Base-by-base conservation (phyloP, 2,329 filamentous ascomycete genomes). In the Penicillium sp. region DNA sequence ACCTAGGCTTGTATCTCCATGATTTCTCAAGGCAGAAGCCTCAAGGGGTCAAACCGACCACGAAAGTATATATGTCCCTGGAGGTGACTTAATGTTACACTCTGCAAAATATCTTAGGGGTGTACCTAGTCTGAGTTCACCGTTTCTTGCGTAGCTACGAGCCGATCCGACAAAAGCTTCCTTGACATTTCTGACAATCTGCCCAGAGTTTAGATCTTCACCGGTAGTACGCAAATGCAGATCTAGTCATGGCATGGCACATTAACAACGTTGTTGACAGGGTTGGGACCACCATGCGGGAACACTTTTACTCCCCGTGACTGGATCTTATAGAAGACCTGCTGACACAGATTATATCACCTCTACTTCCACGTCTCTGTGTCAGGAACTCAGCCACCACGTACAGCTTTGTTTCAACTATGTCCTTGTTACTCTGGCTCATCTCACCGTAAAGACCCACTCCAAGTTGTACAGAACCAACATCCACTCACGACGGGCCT, bases 401-500 rank as follows among this genome's bases (percentile, higher is more conserved):
- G 10, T 9, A 24, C n/a, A 42, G 4, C n/a, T 14, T 24, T 6
- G 22, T 31, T 52, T 33, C 48, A 50, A n/a, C 5, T 3, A 16
- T 16, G 26, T 29, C 13, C 45, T 47, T 47, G 45, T 19, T 10
- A 29, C 45, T 4, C n/a, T 47, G 27, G 16, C 26, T 13, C 45
- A 9, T 39, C 14, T 27, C 22, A 27, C 10, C 16, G 3, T 27
- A 29, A 33, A 46, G 42, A 35, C 29, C 26, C 22, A 37, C 43
- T 10, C 16, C 14, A 43, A 56, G 63, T 66, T 51, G 58, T 63
- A 66, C 64, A 64, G 59, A 24, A 21, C 39, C 24, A 56, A 53
- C 53, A 16, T 33, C 45, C 22, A 43, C 43, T 52, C 37, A 31
- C 19, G 9, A 53, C 58, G 33, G 33, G 43, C 37, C 44, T 50